Evolutionary conservation across 169 alveolate genomes (phyloP).

Genomic region (Plasmodium vivax): DNA sequence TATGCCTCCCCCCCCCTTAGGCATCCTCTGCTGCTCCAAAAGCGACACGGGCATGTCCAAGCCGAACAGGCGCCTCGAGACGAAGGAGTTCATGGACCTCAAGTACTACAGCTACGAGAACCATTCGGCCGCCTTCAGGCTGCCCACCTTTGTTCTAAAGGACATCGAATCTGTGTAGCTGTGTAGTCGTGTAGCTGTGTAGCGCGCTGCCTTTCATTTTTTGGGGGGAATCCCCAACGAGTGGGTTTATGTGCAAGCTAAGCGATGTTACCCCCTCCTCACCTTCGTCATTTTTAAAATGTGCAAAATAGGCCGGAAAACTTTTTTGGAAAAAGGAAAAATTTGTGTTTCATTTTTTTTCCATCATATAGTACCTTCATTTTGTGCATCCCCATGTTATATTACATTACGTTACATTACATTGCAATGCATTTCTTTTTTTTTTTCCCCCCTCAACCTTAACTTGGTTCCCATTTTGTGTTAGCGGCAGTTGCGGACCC

Average conservation of each 20-base stretch:
- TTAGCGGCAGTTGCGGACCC: neutral
- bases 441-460: neutral
- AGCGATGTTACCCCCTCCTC: neutral
- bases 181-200: neutral
- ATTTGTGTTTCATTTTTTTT: too few species aligned
- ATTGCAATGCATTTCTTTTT: neutral
- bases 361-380: neutral
- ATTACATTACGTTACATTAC: too few species aligned
- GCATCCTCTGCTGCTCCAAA: conserved; percentile 67
- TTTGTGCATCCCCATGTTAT: neutral
- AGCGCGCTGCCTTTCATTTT: neutral
- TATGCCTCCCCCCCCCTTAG: neutral
- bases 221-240: neutral
- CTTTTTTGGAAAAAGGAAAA: neutral
- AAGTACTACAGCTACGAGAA: conserved; percentile 63
- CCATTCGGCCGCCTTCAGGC: conserved; percentile 42
- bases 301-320: neutral
- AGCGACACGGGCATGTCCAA: conserved; percentile 41
- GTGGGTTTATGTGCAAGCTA: neutral
- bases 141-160: conserved; percentile 50
- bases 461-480: neutral
- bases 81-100: conserved; percentile 34
- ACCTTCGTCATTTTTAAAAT: neutral
- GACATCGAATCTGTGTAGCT: conserved; percentile 22
- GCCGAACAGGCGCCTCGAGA: conserved; percentile 35